A percentile compares a stretch with the other conserved stretches of the same genome.
Evolutionary conservation across 371 early-diverging fungal species (phyloP).

Genomic region (Zychaea mexicana): DNA sequence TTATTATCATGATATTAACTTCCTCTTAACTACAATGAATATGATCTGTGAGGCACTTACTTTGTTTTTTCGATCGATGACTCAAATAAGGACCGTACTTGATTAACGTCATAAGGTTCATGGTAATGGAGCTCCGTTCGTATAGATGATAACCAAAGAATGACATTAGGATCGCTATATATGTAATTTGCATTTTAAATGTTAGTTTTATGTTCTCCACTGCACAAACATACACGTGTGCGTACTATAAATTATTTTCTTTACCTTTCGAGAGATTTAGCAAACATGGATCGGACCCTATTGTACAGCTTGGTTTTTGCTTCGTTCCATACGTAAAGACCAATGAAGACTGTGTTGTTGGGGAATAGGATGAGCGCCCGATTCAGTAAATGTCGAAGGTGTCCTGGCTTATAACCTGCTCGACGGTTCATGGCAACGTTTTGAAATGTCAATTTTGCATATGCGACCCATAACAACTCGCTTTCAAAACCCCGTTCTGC

Average conservation of each 20-base stretch:
- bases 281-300: conserved; percentile 59
- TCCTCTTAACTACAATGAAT: neutral
- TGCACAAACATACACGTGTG: neutral
- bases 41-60: conserved; percentile 27
- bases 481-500: conserved; percentile 46
- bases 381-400: conserved; percentile 53
- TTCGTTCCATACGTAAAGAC: conserved; percentile 70
- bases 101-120: conserved; percentile 53
- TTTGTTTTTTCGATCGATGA: conserved; percentile 53
- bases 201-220: no score
- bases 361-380: conserved; percentile 55
- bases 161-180: conserved; percentile 52
- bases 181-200: neutral
- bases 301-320: conserved; percentile 65
- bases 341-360: conserved; percentile 59
- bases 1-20: no score
- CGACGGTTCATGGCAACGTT: conserved; percentile 35
- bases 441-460: conserved; percentile 42
- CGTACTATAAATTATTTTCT: no score
- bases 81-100: conserved; percentile 65
- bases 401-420: conserved; percentile 49
- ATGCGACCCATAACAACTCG: conserved; percentile 46
- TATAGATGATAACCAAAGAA: conserved; percentile 63
- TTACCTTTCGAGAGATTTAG: conserved; percentile 27
- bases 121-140: conserved; percentile 66